Conservation (phyloP, 495 filamentous ascomycete species). For the Penicillium simplicissimum region DNA sequence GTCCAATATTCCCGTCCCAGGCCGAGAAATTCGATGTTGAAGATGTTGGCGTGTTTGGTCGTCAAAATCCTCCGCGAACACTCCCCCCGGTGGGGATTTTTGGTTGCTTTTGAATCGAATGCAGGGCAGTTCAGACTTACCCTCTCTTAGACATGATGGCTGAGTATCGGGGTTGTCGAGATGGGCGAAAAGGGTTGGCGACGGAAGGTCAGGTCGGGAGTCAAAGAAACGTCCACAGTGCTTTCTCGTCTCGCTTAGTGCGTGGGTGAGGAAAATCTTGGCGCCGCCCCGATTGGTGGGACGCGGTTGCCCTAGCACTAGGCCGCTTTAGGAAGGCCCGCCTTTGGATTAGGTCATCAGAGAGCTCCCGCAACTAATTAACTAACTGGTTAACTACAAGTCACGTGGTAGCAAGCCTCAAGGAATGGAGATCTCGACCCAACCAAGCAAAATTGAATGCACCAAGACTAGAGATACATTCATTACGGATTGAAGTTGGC, state of each 20-base stretch:
- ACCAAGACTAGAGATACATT: background rate
- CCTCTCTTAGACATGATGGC: constrained; percentile 60
- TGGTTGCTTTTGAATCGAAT: constrained; percentile 16
- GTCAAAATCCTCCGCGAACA: constrained; percentile 19
- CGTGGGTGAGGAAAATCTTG: constrained; percentile 48
- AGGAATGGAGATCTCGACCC: no score
- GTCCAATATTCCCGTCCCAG: constrained; percentile 11
- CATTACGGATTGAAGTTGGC: no score
- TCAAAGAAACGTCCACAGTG: constrained; percentile 31
- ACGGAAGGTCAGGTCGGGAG: constrained; percentile 39
- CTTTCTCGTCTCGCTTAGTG: constrained; percentile 50
- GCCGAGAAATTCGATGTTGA: constrained; percentile 18
- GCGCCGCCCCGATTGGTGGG: constrained; percentile 33
- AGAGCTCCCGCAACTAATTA: no score
- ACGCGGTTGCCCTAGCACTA: constrained; percentile 44
- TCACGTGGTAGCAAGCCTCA: background rate
- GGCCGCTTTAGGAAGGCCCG: constrained; percentile 20
- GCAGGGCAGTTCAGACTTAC: constrained; percentile 38
- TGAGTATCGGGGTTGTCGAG: constrained; percentile 47
- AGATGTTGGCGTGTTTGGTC: constrained; percentile 21
- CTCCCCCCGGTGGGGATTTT: constrained; percentile 3
- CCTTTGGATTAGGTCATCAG: background rate
- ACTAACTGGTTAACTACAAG: no score
- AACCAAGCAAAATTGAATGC: background rate
- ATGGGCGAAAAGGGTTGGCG: constrained; percentile 44